These are phyloP conservation scores for Phytophthora citrophthora DNA, from an alignment of 352 stramenopile genomes.

Conservation along the genomic window DNA sequence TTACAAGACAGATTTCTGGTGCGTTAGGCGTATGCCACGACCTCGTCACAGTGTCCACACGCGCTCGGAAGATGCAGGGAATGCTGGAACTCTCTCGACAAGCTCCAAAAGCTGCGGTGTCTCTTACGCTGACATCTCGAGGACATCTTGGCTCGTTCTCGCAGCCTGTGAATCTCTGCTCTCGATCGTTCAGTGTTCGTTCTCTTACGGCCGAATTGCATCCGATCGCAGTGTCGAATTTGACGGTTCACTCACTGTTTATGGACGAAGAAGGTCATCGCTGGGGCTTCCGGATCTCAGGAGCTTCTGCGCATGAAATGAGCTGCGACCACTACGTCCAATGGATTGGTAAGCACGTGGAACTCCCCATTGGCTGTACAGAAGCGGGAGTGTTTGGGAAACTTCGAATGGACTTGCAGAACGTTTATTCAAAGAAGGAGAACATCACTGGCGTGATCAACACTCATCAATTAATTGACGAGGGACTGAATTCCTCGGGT, in stretches of 20 bases:
- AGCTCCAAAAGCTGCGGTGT: slow-evolving; percentile 32
- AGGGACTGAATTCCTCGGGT: slow-evolving; percentile 5
- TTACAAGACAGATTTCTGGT: slow-evolving; percentile 73
- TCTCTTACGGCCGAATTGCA: slow-evolving; percentile 35
- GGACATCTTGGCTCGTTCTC: slow-evolving; percentile 62
- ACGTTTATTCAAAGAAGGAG: slow-evolving; percentile 62
- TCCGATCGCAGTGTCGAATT: slow-evolving; percentile 34
- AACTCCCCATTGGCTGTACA: slow-evolving; percentile 5
- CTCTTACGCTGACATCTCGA: slow-evolving; percentile 56
- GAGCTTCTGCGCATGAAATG: slow-evolving; percentile 53
- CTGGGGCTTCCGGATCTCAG: slow-evolving; percentile 59
- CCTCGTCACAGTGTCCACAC: slow-evolving; percentile 45
- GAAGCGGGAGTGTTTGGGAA: slow-evolving; percentile 48
- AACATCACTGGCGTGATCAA: slow-evolving; percentile 40
- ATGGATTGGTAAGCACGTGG: slow-evolving; percentile 62
- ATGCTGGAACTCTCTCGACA: slow-evolving; percentile 57
- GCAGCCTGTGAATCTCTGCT: slow-evolving; percentile 60
- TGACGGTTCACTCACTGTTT: slow-evolving; percentile 40
- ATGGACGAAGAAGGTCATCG: slow-evolving; percentile 69
- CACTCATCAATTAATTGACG: slow-evolving; percentile 2
- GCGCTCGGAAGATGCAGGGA: slow-evolving; percentile 51
- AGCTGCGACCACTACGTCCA: slow-evolving; percentile 56
- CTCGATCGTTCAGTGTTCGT: slow-evolving; percentile 38
- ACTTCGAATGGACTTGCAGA: slow-evolving; percentile 63
- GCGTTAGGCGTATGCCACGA: slow-evolving; percentile 77